Conservation (phyloP, 2,329 filamentous ascomycete species). For the Talaromyces sp. region DNA sequence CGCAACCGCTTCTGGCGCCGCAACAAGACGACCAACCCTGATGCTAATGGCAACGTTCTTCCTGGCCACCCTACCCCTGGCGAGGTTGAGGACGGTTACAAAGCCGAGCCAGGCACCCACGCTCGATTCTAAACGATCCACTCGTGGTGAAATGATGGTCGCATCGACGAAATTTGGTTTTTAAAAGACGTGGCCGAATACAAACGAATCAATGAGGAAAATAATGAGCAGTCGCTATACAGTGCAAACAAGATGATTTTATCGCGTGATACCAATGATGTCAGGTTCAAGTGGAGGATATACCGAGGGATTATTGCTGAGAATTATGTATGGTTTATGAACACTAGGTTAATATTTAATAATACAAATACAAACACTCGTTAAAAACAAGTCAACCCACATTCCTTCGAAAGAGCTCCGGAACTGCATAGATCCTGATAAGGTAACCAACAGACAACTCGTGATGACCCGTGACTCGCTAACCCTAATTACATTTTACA, state of each 20-base stretch:
- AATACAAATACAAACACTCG: not conserved
- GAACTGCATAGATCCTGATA: no score
- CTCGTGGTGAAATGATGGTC: not conserved
- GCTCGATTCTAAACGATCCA: not conserved
- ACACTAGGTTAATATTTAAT: not conserved
- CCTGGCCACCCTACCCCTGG: constrained; percentile 34
- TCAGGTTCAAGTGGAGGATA: not conserved
- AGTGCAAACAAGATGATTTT: not conserved
- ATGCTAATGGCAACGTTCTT: constrained; percentile 21
- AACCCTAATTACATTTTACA: not conserved
- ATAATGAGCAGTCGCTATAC: not conserved
- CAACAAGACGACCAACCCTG: constrained; percentile 36
- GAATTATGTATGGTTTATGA: not conserved
- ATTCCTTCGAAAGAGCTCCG: no score
- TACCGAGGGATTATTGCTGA: not conserved
- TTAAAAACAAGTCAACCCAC: no score
- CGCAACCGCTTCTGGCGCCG: constrained; percentile 35
- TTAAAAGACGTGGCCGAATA: not conserved
- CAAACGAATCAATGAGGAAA: not conserved
- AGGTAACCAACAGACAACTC: no score
- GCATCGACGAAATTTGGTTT: not conserved
- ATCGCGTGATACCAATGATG: not conserved
- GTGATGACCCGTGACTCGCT: not conserved
- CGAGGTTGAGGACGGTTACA: constrained; percentile 27
- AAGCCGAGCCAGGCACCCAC: not conserved